A percentile compares a stretch with the other conserved stretches of the same genome.
phyloP scores from a whole-genome alignment of 1,139 yeast species.

The Geotrichum restrictum region DNA sequence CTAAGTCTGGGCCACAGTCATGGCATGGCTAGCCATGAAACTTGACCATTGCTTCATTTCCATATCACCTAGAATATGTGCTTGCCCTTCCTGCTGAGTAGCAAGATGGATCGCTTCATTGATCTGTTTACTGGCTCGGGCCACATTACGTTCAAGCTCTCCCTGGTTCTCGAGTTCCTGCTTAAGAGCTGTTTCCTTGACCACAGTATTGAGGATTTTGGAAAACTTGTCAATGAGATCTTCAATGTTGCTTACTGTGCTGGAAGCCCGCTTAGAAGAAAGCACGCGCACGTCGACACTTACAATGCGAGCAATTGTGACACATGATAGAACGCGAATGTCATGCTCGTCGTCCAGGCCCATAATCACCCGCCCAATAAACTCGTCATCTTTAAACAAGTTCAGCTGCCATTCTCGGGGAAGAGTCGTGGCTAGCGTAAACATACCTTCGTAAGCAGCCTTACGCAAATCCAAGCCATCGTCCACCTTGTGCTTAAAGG shows the following conservation, averaged over 20 bases:
- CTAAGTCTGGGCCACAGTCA: neutral
- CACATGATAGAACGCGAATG: conserved; percentile 43
- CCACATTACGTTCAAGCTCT: conserved; percentile 37
- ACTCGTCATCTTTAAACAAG: conserved; percentile 32
- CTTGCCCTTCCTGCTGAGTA: neutral
- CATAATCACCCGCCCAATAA: conserved; percentile 38
- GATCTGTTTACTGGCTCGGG: conserved; percentile 27
- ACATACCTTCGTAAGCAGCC: conserved; percentile 66
- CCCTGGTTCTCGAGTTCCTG: conserved; percentile 49
- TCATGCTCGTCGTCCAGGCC: conserved; percentile 47
- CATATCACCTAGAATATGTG: neutral
- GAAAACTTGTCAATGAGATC: conserved; percentile 37
- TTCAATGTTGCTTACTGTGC: conserved; percentile 23
- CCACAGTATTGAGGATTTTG: conserved; percentile 38
- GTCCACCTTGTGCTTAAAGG: conserved; percentile 77
- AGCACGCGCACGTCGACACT: conserved; percentile 27
- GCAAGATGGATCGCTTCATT: conserved; percentile 25
- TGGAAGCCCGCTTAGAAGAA: conserved; percentile 4
- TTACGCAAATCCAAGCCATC: conserved; percentile 74
- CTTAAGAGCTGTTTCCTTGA: conserved; percentile 49
- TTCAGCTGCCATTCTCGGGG: conserved; percentile 31
- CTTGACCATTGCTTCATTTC: conserved; percentile 7
- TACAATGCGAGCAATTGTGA: conserved; percentile 41
- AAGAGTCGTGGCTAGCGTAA: conserved; percentile 45
- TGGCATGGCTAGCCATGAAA: conserved; percentile 1